Percentiles rank a stretch among this genome's conserved stretches.
phyloP scores from a whole-genome alignment of 345 rosid genomes.

The Acer yangbiense region DNA sequence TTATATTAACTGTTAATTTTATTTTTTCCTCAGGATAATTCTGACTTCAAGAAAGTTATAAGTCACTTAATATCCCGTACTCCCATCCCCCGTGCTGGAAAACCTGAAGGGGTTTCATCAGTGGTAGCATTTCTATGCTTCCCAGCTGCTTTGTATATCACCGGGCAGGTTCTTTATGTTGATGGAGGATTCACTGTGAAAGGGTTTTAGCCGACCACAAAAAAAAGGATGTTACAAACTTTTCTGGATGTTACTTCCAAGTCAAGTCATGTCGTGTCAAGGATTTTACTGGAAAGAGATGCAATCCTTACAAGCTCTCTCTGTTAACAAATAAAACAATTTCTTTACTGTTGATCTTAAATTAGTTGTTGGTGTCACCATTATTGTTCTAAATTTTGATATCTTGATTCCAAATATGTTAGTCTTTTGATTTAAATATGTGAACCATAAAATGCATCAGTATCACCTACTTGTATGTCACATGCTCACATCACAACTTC shows the following conservation, averaged over 20 bases:
- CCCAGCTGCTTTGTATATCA: conserved; percentile 52
- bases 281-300: not conserved
- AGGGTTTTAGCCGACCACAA: not conserved
- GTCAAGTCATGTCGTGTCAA: not conserved
- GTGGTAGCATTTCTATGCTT: conserved; percentile 50
- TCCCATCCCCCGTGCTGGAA: conserved; percentile 38
- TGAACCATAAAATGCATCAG: too few relatives aligned
- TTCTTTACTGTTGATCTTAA: not conserved
- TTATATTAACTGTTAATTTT: not conserved
- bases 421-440: too few relatives aligned
- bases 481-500: too few relatives aligned
- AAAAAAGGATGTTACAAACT: not conserved
- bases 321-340: not conserved
- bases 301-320: not conserved
- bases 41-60: not conserved
- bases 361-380: not conserved
- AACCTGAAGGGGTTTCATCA: conserved; percentile 43
- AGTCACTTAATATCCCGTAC: conserved; percentile 20
- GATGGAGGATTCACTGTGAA: conserved; percentile 20
- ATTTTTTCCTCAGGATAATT: not conserved
- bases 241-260: not conserved
- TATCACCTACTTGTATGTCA: too few relatives aligned
- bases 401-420: too few relatives aligned
- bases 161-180: conserved; percentile 44
- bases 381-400: too few relatives aligned